phyloP scores from a whole-genome alignment of 148 eudicot species.

The Spergularia marina region DNA sequence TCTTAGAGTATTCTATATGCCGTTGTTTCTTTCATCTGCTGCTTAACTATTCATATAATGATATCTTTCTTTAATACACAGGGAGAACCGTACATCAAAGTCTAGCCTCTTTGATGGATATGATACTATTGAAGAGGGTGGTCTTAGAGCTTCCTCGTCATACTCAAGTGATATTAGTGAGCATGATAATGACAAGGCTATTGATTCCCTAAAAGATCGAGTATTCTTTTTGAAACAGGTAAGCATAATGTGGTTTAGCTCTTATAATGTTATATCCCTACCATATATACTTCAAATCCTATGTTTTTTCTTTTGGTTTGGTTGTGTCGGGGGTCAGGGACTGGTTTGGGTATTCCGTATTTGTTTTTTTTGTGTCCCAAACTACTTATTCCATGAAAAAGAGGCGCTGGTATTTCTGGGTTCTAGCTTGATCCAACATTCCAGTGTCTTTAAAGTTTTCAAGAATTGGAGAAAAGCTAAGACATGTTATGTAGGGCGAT shows the following conservation, averaged over 20 bases:
- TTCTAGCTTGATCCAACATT: too few species aligned
- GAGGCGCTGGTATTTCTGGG: too few species aligned
- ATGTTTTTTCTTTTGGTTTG: too few species aligned
- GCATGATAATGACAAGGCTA: constrained; percentile 61
- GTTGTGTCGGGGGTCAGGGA: too few species aligned
- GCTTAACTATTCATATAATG: neutral
- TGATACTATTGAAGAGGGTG: constrained; percentile 77
- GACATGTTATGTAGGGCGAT: too few species aligned
- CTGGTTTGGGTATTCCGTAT: too few species aligned
- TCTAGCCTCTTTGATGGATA: constrained; percentile 54
- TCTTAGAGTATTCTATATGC: neutral
- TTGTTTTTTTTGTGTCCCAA: too few species aligned
- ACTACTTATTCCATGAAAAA: too few species aligned
- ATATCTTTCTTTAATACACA: constrained; percentile 23
- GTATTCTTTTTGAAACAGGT: constrained; percentile 81
- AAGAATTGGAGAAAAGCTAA: too few species aligned
- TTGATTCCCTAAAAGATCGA: constrained; percentile 68
- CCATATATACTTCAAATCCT: too few species aligned
- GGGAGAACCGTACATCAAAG: constrained; percentile 69
- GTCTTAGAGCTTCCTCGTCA: constrained; percentile 68
- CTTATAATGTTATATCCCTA: neutral
- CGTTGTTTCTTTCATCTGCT: neutral
- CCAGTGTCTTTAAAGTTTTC: too few species aligned
- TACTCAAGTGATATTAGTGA: constrained; percentile 58
- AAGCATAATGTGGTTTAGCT: neutral